A percentile compares a stretch with the other conserved stretches of the same genome.
Evolutionary conservation across 2,329 filamentous ascomycete genomes (phyloP).

Genomic region (Bipolaris oryzae): DNA sequence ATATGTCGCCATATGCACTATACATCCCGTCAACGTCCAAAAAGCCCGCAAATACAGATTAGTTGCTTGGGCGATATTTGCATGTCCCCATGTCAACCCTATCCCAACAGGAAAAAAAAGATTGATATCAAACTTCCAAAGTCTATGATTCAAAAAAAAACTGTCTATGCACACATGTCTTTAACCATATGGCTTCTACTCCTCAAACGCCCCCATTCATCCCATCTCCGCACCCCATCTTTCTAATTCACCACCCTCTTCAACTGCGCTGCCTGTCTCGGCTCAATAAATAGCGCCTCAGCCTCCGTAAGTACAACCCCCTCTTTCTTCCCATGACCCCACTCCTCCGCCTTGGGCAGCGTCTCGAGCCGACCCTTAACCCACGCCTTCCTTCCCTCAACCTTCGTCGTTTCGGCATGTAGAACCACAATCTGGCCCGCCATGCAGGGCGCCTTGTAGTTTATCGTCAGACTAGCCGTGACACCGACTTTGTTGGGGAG

Average conservation of each 20-base stretch:
- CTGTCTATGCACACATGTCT: neutral
- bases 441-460: conserved; percentile 81
- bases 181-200: neutral
- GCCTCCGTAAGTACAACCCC: conserved; percentile 75
- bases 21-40: too few relatives aligned
- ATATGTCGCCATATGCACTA: too few relatives aligned
- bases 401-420: conserved; percentile 77
- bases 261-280: conserved; percentile 71
- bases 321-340: conserved; percentile 62
- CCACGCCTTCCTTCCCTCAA: conserved; percentile 94
- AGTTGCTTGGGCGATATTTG: too few relatives aligned
- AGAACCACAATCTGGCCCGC: conserved; percentile 80
- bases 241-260: conserved; percentile 35
- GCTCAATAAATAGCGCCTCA: conserved; percentile 85
- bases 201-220: conserved; percentile 5
- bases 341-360: conserved; percentile 60
- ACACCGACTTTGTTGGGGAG: conserved; percentile 84
- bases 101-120: too few relatives aligned
- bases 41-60: too few relatives aligned
- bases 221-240: neutral
- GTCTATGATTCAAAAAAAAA: neutral
- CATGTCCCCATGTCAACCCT: too few relatives aligned
- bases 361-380: conserved; percentile 87
- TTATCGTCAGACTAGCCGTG: conserved; percentile 81
- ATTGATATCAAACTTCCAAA: neutral